Percentiles rank a stretch among this genome's conserved stretches.
Conservation (phyloP, 2,329 filamentous ascomycete species). For the Colletotrichum cuscutae region DNA sequence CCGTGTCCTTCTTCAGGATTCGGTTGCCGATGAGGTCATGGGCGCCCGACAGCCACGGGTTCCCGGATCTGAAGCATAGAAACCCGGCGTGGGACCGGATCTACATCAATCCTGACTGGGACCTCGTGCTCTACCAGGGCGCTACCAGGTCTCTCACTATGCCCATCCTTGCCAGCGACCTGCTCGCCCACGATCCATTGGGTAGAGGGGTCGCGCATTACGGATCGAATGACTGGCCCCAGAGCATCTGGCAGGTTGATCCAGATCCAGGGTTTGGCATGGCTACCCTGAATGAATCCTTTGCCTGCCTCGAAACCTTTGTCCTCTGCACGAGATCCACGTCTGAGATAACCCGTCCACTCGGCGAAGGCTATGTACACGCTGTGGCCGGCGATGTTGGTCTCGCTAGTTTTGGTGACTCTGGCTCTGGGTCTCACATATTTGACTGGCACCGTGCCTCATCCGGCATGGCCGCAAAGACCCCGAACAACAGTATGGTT, state of each 20-base stretch:
- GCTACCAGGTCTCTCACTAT: slow-evolving; percentile 19
- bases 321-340: slow-evolving; percentile 22
- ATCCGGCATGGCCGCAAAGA: slow-evolving; percentile 2
- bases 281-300: slow-evolving; percentile 27
- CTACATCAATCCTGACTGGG: slow-evolving; percentile 38
- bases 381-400: slow-evolving; percentile 25
- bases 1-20: slow-evolving; percentile 36
- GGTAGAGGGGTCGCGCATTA: slow-evolving; percentile 32
- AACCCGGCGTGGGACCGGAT: slow-evolving; percentile 35
- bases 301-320: slow-evolving; percentile 27
- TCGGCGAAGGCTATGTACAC: slow-evolving; percentile 28
- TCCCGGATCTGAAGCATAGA: slow-evolving; percentile 19
- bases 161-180: slow-evolving; percentile 35
- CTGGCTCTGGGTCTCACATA: background rate
- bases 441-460: slow-evolving; percentile 20
- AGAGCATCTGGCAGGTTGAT: slow-evolving; percentile 28
- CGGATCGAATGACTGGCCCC: slow-evolving; percentile 31
- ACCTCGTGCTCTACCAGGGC: slow-evolving; percentile 35
- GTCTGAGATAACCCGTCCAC: slow-evolving; percentile 8
- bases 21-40: slow-evolving; percentile 32
- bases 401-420: slow-evolving; percentile 11
- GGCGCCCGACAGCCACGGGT: slow-evolving; percentile 21
- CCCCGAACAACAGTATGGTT: slow-evolving; percentile 25
- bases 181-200: slow-evolving; percentile 34
- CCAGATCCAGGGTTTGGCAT: slow-evolving; percentile 30